Evolutionary conservation across 805 yeast species (phyloP).

Genomic region (Spathaspora girioi): DNA sequence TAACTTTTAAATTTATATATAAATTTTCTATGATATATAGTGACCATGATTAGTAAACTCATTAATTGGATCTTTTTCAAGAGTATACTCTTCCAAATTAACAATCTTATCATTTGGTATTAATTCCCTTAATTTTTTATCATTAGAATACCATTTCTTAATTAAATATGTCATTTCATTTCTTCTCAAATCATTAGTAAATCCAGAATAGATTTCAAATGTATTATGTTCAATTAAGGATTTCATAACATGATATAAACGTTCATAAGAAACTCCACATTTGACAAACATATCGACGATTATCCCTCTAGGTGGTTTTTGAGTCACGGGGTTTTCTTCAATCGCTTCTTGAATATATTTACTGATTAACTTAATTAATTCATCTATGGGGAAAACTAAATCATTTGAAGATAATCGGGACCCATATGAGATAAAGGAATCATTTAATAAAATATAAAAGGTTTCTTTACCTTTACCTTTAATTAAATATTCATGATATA

Average conservation of each 20-base stretch:
- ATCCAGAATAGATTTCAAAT: constrained; percentile 49
- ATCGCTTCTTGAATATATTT: constrained; percentile 44
- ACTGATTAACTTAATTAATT: constrained; percentile 62
- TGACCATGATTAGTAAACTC: constrained; percentile 16
- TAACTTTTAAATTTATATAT: neutral
- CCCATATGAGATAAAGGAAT: constrained; percentile 51
- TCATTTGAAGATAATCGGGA: constrained; percentile 64
- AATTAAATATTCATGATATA: constrained; percentile 28
- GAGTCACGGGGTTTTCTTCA: constrained; percentile 26
- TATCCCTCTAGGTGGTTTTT: constrained; percentile 48
- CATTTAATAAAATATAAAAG: constrained; percentile 33
- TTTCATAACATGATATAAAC: constrained; percentile 59
- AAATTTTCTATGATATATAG: neutral
- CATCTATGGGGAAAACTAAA: constrained; percentile 74
- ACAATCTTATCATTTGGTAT: constrained; percentile 45
- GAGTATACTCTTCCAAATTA: constrained; percentile 42
- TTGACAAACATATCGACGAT: constrained; percentile 60
- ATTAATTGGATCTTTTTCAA: constrained; percentile 55
- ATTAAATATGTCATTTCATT: constrained; percentile 64
- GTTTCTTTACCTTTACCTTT: constrained; percentile 23
- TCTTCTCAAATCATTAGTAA: constrained; percentile 31
- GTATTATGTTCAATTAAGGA: constrained; percentile 60
- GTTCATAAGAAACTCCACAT: constrained; percentile 62
- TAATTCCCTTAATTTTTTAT: constrained; percentile 58
- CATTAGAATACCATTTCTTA: constrained; percentile 62